These are phyloP conservation scores for Thalassiosira exigua DNA, from an alignment of 352 stramenopile genomes.

Conservation along the genomic window DNA sequence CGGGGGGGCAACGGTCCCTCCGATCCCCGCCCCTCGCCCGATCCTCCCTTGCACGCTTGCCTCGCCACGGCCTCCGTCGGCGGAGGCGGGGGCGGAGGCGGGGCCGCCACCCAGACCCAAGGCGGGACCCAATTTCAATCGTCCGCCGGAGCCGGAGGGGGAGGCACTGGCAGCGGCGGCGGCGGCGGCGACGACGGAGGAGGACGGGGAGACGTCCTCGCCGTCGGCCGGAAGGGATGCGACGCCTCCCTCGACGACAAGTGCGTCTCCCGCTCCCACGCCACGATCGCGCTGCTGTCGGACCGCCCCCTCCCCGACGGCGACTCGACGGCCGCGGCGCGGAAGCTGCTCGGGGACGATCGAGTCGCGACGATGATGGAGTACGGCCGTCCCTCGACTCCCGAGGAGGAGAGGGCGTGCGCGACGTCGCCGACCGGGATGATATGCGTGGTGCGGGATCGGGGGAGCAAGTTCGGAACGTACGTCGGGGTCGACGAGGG, in stretches of 20 bases:
- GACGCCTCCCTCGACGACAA: slow-evolving; percentile 42
- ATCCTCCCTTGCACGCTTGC: slow-evolving; percentile 42
- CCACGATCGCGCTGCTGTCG: slow-evolving; percentile 33
- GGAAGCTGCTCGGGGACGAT: neutral
- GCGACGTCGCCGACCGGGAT: slow-evolving; percentile 25
- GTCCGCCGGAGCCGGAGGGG: no score
- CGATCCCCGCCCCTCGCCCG: slow-evolving; percentile 11
- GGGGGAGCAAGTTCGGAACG: slow-evolving; percentile 50
- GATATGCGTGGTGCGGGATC: slow-evolving; percentile 45
- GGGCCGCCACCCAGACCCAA: neutral
- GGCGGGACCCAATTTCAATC: no score
- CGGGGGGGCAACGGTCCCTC: slow-evolving; percentile 7
- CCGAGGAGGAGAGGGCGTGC: slow-evolving; percentile 35
- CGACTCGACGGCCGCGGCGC: neutral
- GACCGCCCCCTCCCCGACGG: slow-evolving; percentile 10
- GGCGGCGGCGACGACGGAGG: neutral
- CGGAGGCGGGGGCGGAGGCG: neutral
- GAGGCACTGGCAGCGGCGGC: neutral
- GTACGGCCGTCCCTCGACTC: slow-evolving; percentile 32
- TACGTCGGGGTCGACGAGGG: slow-evolving; percentile 16
- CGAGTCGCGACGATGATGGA: slow-evolving; percentile 22
- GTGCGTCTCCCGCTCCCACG: slow-evolving; percentile 51
- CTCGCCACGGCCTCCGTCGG: slow-evolving; percentile 30
- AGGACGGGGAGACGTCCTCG: slow-evolving; percentile 14
- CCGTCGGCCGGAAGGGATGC: slow-evolving; percentile 42